Base-by-base conservation (phyloP, 768 basidiomycete genomes). In the Lentinula lateritia region DNA sequence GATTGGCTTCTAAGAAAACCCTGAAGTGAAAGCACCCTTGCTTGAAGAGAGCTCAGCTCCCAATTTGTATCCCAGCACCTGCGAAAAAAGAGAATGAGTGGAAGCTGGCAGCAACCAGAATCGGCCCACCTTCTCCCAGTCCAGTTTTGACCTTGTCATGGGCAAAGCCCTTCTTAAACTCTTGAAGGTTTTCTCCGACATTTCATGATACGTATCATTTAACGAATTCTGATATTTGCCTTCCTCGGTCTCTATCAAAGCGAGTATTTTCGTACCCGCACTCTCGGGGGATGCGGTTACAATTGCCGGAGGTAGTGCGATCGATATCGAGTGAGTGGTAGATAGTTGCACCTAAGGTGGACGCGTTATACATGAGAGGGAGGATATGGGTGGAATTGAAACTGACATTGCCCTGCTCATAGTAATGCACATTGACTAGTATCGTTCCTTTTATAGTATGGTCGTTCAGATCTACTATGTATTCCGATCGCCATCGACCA, bases 181-280 rank as follows among this genome's bases (percentile, higher is more conserved):
- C 73, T 92, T 93, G 83, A 98, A 98, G 0, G 91, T 90, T 75
- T 93, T 94, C 68, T 98, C 95, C 43, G 90, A 85, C 85, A 99
- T 89, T 66, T 92, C 88, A 45, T 87, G 86, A 69, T 98, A 97
- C 15, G 90, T 82, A 50, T 89, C 88, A 67, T 86, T 91, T 58
- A 98, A 72, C 15, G 88, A 86, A 0, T 80, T 76, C 69, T 98
- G 94, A 69, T 95, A 91, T 64, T 81, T 83, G 12, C 84, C 78
- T 70, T 94, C 90, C 69, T 96, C 93, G 16, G 85, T 82, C 67
- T 87, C 89, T 60, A 93, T 87, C 62, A 95, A 78, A 0, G 92
- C 91, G 62, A 97, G 74, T 48, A 95, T 81, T 71, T 91, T 90
- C 50, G 83, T 80, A 3, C 90, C 83, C 0, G 87, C 78, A 1